Base-by-base conservation (phyloP, 345 rosid species). In the Salix suchowensis region DNA sequence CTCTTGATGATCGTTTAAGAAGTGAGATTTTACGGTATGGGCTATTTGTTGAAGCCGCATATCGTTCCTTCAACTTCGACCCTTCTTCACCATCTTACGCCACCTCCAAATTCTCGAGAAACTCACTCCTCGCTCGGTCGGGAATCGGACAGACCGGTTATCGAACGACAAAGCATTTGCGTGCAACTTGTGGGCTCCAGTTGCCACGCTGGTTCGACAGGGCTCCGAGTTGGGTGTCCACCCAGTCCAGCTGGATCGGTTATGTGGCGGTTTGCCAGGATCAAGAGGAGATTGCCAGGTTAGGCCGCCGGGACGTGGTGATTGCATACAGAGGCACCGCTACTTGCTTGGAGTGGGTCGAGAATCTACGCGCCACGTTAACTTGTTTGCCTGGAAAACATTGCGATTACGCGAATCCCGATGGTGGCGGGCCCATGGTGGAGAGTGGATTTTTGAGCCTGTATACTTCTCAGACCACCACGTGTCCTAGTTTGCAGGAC, bases 391-490 rank as follows among this genome's bases (percentile, higher is more conserved):
- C 76, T 1, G 61, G 30, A 5, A 7, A 28, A 21, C 36, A 54
- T 26, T 48, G 39, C 5, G 32, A 3, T 10, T 13, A 18, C 6
- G 14, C 1, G 7, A 7, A 10, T 1, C 23, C n/a, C 19, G 74
- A 78, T 48, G 61, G 65, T 24, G 76, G 73, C 23, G 86, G 58
- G 67, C 89, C 97, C 36, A 95, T 95, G 98, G 98, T 93, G 21
- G 96, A 95, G 83, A 93, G 92, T 7, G 98, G 98, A 14, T 95
- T 93, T 80, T 60, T 90, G 71, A 93, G 97, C 79, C 68, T 95
- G 1, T 95, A 93, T 88, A 90, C 90, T 11, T 95, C 98, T 0
- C 75, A 89, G 16, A 86, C 91, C 16, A 78, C 79, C 76, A 83
- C 87, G 19, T 46, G 72, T 67, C 88, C 85, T 3, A 93, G 98